phyloP scores from a whole-genome alignment of 345 rosid species.

The Rhizophora mangle region DNA sequence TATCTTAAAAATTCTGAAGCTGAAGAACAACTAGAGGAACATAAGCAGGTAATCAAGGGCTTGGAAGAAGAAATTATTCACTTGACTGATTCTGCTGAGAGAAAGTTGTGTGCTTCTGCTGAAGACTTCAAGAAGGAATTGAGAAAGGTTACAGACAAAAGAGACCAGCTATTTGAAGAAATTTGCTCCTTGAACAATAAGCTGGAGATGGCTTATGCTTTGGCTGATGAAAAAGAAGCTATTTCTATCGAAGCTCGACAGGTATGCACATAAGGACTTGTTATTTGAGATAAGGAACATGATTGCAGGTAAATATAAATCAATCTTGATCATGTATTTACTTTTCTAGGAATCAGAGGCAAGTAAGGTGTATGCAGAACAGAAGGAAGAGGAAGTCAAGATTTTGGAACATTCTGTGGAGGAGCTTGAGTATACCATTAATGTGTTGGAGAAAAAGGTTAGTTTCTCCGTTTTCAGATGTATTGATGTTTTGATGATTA shows the following conservation, averaged over 20 bases:
- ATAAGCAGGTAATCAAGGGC: conserved; percentile 58
- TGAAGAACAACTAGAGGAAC: conserved; percentile 70
- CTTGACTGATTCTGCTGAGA: conserved; percentile 51
- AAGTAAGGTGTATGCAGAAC: conserved; percentile 68
- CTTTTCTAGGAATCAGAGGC: conserved; percentile 67
- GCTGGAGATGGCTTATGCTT: conserved; percentile 61
- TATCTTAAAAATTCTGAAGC: conserved; percentile 56
- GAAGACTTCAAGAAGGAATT: conserved; percentile 53
- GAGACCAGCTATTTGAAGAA: conserved; percentile 60
- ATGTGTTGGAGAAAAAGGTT: conserved; percentile 86
- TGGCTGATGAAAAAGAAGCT: conserved; percentile 91
- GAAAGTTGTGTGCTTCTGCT: conserved; percentile 41
- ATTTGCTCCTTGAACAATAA: conserved; percentile 54
- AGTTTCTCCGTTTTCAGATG: conserved; percentile 19
- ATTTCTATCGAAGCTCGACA: conserved; percentile 74
- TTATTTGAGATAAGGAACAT: background rate
- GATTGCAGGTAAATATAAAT: conserved; percentile 1
- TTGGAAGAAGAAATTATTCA: conserved; percentile 78
- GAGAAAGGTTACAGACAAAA: conserved; percentile 41
- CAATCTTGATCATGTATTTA: background rate
- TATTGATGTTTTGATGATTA: background rate
- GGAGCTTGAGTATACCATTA: conserved; percentile 81
- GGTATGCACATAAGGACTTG: conserved; percentile 34
- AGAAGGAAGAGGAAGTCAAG: conserved; percentile 89
- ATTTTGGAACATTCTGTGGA: conserved; percentile 80